A percentile compares a stretch with the other conserved stretches of the same genome.
Conservation (phyloP, 495 filamentous ascomycete species). For the Aspergillus bridgeri region DNA sequence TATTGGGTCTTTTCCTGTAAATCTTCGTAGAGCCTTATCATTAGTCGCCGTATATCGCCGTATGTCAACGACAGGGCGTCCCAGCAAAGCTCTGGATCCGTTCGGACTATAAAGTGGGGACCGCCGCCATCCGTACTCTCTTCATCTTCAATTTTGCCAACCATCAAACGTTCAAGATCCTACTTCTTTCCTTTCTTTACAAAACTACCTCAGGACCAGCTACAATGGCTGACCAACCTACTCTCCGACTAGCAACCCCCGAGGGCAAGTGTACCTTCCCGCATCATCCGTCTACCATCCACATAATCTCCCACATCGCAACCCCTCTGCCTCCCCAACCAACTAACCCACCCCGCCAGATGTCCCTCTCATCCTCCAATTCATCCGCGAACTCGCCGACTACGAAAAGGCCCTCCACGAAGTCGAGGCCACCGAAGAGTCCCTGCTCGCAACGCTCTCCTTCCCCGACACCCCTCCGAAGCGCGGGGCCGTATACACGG, state of each 20-base stretch:
- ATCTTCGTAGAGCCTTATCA: not conserved
- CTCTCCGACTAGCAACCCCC: constrained; percentile 47
- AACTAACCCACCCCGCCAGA: constrained; percentile 50
- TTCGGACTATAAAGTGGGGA: not conserved
- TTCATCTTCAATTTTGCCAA: not conserved
- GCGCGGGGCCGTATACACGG: constrained; percentile 43
- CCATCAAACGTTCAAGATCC: not conserved
- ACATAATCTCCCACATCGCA: not conserved
- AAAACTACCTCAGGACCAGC: not conserved
- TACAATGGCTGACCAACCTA: constrained; percentile 38
- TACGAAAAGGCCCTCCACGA: constrained; percentile 71
- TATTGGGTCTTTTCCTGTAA: not conserved
- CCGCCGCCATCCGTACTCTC: not conserved
- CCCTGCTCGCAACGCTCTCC: constrained; percentile 73
- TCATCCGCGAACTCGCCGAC: constrained; percentile 84
- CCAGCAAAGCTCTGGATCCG: not conserved
- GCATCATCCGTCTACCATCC: not conserved
- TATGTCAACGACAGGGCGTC: not conserved
- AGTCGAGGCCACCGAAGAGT: constrained; percentile 74
- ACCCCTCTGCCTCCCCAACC: not conserved
- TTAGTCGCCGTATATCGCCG: not conserved
- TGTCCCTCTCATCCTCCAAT: constrained; percentile 70
- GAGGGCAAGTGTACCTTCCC: constrained; percentile 28
- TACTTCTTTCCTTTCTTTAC: not conserved
- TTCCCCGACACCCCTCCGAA: constrained; percentile 52